phyloP scores from a whole-genome alignment of 1,284 basidiomycete species.

The Cryptococcus amylolentus region DNA sequence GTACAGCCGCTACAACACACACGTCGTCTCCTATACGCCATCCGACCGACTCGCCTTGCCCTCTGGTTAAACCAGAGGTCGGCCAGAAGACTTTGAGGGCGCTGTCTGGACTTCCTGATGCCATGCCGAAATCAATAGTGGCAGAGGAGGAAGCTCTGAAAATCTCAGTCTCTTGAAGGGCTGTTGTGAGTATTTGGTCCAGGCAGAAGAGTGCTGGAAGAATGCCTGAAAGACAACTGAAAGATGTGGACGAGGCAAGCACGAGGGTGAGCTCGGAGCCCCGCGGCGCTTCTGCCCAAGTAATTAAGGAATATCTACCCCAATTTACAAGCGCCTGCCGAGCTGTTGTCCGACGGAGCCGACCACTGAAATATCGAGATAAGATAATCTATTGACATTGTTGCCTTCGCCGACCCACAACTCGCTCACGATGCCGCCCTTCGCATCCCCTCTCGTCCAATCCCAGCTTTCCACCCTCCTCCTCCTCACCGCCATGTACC shows the following conservation, averaged over 20 bases:
- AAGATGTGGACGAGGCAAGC: too few relatives aligned
- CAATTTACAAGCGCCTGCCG: too few relatives aligned
- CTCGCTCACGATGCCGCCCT: slow-evolving; percentile 1
- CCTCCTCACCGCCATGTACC: slow-evolving; percentile 44
- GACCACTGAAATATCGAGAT: not conserved
- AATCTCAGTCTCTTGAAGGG: not conserved
- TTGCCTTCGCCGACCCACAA: not conserved
- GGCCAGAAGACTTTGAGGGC: slow-evolving; percentile 39
- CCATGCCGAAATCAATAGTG: not conserved
- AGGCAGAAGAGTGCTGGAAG: too few relatives aligned
- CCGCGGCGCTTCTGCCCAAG: not conserved
- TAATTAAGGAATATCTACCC: too few relatives aligned
- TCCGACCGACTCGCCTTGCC: slow-evolving; percentile 25
- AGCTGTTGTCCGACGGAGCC: too few relatives aligned
- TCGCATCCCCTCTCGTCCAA: slow-evolving; percentile 3
- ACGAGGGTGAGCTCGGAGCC: not conserved
- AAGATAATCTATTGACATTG: not conserved
- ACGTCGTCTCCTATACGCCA: slow-evolving; percentile 23
- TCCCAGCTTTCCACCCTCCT: slow-evolving; percentile 26
- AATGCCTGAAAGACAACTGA: too few relatives aligned
- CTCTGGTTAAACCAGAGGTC: slow-evolving; percentile 5
- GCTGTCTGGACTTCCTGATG: not conserved
- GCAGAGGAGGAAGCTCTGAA: not conserved
- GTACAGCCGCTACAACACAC: slow-evolving; percentile 25
- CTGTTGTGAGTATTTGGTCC: too few relatives aligned